These are phyloP conservation scores for Moniliophthora roreri DNA, from an alignment of 1,284 basidiomycete species.

Conservation along the genomic window DNA sequence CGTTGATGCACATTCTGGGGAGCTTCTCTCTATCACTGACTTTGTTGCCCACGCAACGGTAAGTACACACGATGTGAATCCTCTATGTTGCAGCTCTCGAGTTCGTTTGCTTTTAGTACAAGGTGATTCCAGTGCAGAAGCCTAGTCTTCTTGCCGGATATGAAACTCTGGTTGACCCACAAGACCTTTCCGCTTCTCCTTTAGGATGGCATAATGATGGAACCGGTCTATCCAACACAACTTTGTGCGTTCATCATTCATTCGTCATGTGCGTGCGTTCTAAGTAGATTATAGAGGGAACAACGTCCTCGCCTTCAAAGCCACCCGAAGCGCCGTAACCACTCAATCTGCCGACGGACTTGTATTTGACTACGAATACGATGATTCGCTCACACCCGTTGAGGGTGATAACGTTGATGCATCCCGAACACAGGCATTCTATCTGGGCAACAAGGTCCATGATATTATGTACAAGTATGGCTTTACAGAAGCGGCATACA, in stretches of 20 bases:
- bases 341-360: constrained; percentile 14
- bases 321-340: constrained; percentile 9
- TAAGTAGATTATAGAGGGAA: constrained; percentile 24
- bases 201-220: constrained; percentile 45
- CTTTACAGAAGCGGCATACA: constrained; percentile 36
- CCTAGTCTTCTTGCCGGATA: constrained; percentile 37
- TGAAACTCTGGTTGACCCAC: constrained; percentile 40
- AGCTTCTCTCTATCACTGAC: constrained; percentile 52
- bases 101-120: constrained; percentile 24
- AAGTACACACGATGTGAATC: constrained; percentile 21
- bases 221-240: not conserved
- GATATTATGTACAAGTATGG: constrained; percentile 12
- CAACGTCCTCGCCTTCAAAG: constrained; percentile 31
- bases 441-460: constrained; percentile 35
- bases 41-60: constrained; percentile 46
- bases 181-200: constrained; percentile 40
- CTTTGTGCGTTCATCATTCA: not conserved
- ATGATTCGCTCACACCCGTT: constrained; percentile 16
- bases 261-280: not conserved
- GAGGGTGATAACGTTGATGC: constrained; percentile 27
- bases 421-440: constrained; percentile 37
- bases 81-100: not conserved
- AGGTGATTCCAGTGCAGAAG: constrained; percentile 42
- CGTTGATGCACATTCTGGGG: constrained; percentile 55
- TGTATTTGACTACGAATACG: constrained; percentile 31